Base-by-base conservation (phyloP, 129 eudicot species). In the Chrysanthemum lavandulifolium region DNA sequence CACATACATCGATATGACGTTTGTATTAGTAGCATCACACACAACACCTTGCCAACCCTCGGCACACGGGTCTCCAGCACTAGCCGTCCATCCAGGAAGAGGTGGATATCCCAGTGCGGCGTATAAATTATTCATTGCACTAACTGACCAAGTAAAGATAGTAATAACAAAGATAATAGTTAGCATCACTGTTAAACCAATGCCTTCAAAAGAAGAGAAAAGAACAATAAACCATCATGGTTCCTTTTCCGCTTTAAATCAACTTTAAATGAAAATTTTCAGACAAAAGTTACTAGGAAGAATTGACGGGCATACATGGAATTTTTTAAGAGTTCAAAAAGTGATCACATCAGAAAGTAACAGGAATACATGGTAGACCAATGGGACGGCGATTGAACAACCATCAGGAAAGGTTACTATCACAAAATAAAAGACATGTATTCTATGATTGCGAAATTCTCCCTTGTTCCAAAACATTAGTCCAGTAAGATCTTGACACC, bases 41-140 rank as follows among this genome's bases (percentile, higher is more conserved):
- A 11, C 64, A 59, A 94, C 91, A 33, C 98, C 98, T 84, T 94
- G 98, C 98, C 98, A 94, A 48, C 43, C n/a, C 64, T 82, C 96
- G n/a, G 76, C 84, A 77, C 98, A 94, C 25, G 98, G 98, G 85
- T 94, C 98, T 69, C 98, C 98, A 27, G 83, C 98, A 63, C 74
- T 73, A 57, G 93, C 80, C 69, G 83, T 93, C 98, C 98, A 94
- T 59, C 96, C 96, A 10, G 98, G 98, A 60, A 94, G 87, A 45
- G 85, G 18, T 1, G 98, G 98, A 16, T 84, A 84, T 62, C 86
- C 86, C 84, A 94, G 62, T 25, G 98, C 83, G 73, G 81, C 84
- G 64, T n/a, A 90, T 61, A 94, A 74, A 70, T 79, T 83, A 73
- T 90, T 94, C 8, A 94, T 87, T 23, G 98, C 97, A 81, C 87